A percentile compares a stretch with the other conserved stretches of the same genome.
These are phyloP conservation scores for Globisporangium alternatum DNA, from an alignment of 352 stramenopile genomes.

Conservation along the genomic window DNA sequence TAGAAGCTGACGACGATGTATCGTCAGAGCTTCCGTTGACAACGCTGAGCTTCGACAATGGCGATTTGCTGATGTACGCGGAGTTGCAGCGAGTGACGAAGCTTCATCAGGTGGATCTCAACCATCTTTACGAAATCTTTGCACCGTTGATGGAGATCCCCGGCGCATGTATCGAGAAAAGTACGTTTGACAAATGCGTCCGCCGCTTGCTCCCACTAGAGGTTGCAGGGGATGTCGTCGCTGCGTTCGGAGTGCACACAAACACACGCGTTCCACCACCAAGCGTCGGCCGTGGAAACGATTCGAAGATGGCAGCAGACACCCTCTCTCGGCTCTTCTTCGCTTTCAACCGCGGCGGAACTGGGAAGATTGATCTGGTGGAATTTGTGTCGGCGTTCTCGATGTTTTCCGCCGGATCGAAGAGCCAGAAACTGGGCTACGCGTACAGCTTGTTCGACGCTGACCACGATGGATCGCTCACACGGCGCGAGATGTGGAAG, in stretches of 20 bases:
- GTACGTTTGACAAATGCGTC: constrained; percentile 73
- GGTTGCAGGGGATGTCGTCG: constrained; percentile 48
- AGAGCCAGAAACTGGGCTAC: constrained; percentile 94
- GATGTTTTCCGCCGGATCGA: constrained; percentile 93
- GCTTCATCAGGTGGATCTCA: constrained; percentile 67
- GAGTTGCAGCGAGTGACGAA: constrained; percentile 75
- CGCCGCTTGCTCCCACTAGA: constrained; percentile 51
- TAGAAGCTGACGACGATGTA: constrained; percentile 61
- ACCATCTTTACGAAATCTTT: constrained; percentile 69
- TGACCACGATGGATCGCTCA: constrained; percentile 89
- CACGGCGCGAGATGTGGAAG: constrained; percentile 88
- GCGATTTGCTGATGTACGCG: constrained; percentile 79
- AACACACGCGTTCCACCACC: constrained; percentile 56
- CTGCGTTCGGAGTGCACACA: constrained; percentile 58
- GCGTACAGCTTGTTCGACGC: constrained; percentile 90
- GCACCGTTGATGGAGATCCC: constrained; percentile 61
- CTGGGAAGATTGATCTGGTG: constrained; percentile 78
- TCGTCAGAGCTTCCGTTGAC: constrained; percentile 63
- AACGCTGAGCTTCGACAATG: constrained; percentile 78
- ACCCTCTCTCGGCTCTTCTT: constrained; percentile 79
- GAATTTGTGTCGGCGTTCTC: constrained; percentile 94
- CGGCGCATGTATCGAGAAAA: constrained; percentile 72
- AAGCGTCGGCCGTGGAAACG: constrained; percentile 61
- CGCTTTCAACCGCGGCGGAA: constrained; percentile 82
- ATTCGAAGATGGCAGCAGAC: constrained; percentile 77